Evolutionary conservation across 2,329 filamentous ascomycete species (phyloP), one percentile per base, ranked within the genome.

Genomic region (Intubia oerlemansii): DNA sequence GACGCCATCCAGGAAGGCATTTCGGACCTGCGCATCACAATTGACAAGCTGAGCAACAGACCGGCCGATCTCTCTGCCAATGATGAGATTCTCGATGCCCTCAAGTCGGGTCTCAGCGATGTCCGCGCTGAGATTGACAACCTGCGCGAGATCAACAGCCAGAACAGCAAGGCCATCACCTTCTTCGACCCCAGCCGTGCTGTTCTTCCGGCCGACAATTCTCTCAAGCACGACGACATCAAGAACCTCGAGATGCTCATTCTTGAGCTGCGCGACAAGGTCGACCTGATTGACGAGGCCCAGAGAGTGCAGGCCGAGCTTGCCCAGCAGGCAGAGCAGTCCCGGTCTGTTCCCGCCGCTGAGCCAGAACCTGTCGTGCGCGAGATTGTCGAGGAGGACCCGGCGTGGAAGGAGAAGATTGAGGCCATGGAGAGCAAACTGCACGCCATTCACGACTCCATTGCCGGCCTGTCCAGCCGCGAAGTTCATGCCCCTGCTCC

Each of bases 1-100:
- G 81, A 92, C 44, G 78, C 84, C 1, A 58, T 95, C 30, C 84
- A 90, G 34, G 82, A 93, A 46, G 84, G 84, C 2, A 62, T 95
- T 6, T 71, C 77, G 36, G 71, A 74, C 27, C 57, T 95, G 7
- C 70, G 78, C 16, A 57, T 60, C 17, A 75, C 81, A 35, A 74
- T 95, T 32, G 82, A 92, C 33, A 62, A 59, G 42, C 61, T 88
- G 11, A 59, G 69, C 14, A 72, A 85, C 44, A 88, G 81, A 51
- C 78, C 82, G 5, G 56, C 68, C 1, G 82, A 91, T 41, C 62
- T 85, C 48, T 84, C 76, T 1, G 72, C 80, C 32, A 85, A 78
- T 34, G 79, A 91, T 38, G 82, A 93, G 49, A 84, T 93, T 29
- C 59, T 93, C 1, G 79, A 92, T 34, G 80, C 79, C 0, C 60